A percentile compares a stretch with the other conserved stretches of the same genome.
Conservation (phyloP, 352 stramenopile genomes). For the Nothophytophthora sp. region DNA sequence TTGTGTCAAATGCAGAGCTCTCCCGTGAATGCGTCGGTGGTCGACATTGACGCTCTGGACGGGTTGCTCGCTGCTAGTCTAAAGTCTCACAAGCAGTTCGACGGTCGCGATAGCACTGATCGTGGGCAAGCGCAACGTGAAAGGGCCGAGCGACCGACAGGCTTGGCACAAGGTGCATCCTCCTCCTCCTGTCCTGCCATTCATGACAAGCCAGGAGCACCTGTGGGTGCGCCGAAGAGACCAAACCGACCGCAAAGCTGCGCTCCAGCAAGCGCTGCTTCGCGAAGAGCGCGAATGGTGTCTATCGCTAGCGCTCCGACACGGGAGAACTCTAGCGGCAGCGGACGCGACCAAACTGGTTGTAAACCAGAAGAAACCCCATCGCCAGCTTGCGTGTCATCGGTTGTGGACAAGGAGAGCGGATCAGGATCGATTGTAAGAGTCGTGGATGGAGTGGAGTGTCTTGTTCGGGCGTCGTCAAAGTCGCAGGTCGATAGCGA, state of each 20-base stretch:
- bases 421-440: neutral
- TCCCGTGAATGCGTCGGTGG: constrained; percentile 9
- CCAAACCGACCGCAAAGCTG: constrained; percentile 33
- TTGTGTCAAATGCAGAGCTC: constrained; percentile 30
- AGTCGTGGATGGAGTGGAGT: constrained; percentile 19
- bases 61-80: constrained; percentile 38
- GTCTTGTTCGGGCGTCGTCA: constrained; percentile 15
- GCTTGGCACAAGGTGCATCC: constrained; percentile 4
- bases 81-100: constrained; percentile 8
- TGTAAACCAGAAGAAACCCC: neutral
- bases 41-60: constrained; percentile 72
- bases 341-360: neutral
- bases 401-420: neutral
- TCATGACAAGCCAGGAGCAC: constrained; percentile 5
- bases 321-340: neutral
- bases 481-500: constrained; percentile 2
- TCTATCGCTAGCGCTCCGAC: constrained; percentile 3
- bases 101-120: neutral
- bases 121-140: neutral
- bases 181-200: constrained; percentile 11
- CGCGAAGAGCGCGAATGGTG: constrained; percentile 14
- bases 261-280: constrained; percentile 15
- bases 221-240: constrained; percentile 19
- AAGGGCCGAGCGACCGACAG: no score
- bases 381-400: no score